Evolutionary conservation across 192 early-diverging fungal species (phyloP).

Genomic region (Backusella westeae): DNA sequence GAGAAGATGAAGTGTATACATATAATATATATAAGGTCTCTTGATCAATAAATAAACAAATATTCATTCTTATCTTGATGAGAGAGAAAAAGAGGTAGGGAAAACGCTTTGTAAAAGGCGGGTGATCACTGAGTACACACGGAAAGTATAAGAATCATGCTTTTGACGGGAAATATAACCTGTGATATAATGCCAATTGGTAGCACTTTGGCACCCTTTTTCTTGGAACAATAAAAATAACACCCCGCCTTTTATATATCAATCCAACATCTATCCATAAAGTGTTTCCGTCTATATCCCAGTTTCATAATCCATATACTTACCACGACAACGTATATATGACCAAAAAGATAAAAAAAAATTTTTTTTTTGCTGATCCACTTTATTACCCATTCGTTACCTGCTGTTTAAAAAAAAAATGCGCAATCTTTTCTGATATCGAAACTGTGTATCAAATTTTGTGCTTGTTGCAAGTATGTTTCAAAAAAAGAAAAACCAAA

Average conservation of each 20-base stretch:
- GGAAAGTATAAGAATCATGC: too few species aligned
- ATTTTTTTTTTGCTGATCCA: not conserved
- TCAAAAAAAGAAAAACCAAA: not conserved
- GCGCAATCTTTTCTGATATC: not conserved
- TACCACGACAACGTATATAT: not conserved
- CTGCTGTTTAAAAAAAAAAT: not conserved
- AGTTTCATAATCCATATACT: not conserved
- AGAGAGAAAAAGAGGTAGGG: not conserved
- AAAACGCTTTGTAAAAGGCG: not conserved
- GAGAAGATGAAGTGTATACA: too few species aligned
- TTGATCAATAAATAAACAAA: not conserved
- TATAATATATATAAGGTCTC: not conserved
- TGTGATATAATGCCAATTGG: not conserved
- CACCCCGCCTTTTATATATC: not conserved
- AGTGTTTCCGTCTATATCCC: not conserved
- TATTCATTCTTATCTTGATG: not conserved
- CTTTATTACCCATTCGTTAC: not conserved
- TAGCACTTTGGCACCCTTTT: too few species aligned
- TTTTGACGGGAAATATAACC: too few species aligned
- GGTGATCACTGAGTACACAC: not conserved
- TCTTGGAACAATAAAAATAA: not conserved
- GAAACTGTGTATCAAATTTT: not conserved
- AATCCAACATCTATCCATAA: not conserved
- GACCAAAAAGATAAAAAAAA: not conserved
- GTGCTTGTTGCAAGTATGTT: not conserved